These are phyloP conservation scores for Abrus pulchellus DNA, from an alignment of 306 rosid species.

Conservation along the genomic window DNA sequence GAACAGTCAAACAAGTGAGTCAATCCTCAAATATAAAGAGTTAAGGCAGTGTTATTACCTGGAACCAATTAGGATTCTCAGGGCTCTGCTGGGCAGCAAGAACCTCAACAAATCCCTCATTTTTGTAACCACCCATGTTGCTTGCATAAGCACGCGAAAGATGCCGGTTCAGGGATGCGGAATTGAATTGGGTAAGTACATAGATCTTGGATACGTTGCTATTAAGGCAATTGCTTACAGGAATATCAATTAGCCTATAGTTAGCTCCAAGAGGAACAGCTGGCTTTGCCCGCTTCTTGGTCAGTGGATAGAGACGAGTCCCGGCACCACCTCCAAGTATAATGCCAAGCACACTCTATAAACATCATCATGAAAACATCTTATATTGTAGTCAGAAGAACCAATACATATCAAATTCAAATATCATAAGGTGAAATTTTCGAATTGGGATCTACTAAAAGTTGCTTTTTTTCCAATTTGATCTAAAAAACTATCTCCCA, in stretches of 20 bases:
- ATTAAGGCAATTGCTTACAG: slow-evolving; percentile 95
- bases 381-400: slow-evolving; percentile 14
- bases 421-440: neutral
- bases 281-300: slow-evolving; percentile 98
- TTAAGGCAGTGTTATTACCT: slow-evolving; percentile 60
- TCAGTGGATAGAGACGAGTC: slow-evolving; percentile 90
- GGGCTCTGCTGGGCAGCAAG: slow-evolving; percentile 99
- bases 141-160: slow-evolving; percentile 97
- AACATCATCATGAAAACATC: slow-evolving; percentile 30
- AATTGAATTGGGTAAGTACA: slow-evolving; percentile 96
- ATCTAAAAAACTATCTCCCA: neutral
- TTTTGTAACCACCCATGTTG: slow-evolving; percentile 95
- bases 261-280: slow-evolving; percentile 99
- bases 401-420: slow-evolving; percentile 27
- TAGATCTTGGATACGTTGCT: slow-evolving; percentile 95
- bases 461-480: neutral
- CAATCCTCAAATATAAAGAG: neutral
- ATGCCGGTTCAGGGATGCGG: slow-evolving; percentile 97
- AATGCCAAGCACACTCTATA: slow-evolving; percentile 92
- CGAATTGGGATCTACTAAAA: neutral
- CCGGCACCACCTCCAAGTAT: slow-evolving; percentile 99
- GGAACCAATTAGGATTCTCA: slow-evolving; percentile 99
- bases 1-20: neutral
- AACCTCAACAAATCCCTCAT: slow-evolving; percentile 97
- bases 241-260: slow-evolving; percentile 95